Percentiles rank a stretch among this genome's conserved stretches.
These are phyloP conservation scores for Ophiostoma quercus DNA, from an alignment of 2,329 filamentous ascomycete species.

Conservation along the genomic window DNA sequence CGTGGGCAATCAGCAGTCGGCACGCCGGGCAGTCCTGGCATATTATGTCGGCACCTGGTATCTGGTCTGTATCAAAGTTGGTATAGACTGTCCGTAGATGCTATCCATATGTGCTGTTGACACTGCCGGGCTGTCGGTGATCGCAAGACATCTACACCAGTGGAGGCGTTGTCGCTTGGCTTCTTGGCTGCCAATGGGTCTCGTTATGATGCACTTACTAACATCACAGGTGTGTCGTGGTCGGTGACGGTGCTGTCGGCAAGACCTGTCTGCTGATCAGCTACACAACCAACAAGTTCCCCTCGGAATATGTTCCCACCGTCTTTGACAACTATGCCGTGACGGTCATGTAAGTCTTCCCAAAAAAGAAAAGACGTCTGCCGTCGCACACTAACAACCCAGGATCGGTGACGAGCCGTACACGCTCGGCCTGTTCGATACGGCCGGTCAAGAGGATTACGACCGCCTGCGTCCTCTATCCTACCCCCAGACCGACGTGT, in stretches of 20 bases:
- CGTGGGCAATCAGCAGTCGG: neutral
- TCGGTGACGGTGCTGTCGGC: constrained; percentile 97
- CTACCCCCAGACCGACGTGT: constrained; percentile 97
- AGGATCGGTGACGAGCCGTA: constrained; percentile 99
- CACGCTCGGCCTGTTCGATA: constrained; percentile 95
- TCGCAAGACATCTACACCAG: neutral
- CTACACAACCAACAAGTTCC: constrained; percentile 99
- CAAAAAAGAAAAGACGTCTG: neutral
- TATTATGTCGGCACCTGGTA: too few species aligned
- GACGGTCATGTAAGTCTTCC: constrained; percentile 85
- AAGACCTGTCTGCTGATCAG: constrained; percentile 99
- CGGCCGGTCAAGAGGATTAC: constrained; percentile 98
- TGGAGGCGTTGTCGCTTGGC: neutral
- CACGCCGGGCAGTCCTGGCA: neutral
- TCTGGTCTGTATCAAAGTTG: neutral
- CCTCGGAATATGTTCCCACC: constrained; percentile 98
- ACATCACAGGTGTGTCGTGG: constrained; percentile 79
- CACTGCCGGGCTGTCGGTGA: neutral
- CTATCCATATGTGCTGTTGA: neutral
- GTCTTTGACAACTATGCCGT: constrained; percentile 99
- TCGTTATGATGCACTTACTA: constrained; percentile 2
- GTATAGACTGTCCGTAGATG: neutral
- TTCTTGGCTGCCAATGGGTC: neutral
- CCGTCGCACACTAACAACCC: constrained; percentile 21
- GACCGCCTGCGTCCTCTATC: constrained; percentile 93